A percentile compares a stretch with the other conserved stretches of the same genome.
Conservation (phyloP, 805 yeast genomes). For the Komagataella pastoris region DNA sequence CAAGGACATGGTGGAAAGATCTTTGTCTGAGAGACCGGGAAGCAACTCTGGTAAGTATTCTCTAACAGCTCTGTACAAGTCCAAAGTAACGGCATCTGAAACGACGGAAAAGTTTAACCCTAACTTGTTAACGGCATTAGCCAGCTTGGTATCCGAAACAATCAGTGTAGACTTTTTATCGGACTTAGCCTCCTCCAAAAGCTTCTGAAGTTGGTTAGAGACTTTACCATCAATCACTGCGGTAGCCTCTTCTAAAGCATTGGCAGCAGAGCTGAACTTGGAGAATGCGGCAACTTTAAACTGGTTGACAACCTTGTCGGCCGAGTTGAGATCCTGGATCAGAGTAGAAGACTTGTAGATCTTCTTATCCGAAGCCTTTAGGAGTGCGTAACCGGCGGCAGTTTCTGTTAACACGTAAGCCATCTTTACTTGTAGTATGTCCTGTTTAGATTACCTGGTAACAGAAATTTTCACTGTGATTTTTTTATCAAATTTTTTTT, state of each 20-base stretch:
- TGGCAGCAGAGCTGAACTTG: constrained; percentile 88
- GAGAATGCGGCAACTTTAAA: constrained; percentile 94
- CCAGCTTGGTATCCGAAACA: constrained; percentile 91
- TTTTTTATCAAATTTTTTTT: not conserved
- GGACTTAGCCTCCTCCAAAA: constrained; percentile 63
- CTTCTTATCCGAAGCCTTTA: constrained; percentile 96
- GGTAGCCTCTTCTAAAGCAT: constrained; percentile 91
- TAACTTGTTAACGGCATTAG: constrained; percentile 90
- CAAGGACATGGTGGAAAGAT: constrained; percentile 85
- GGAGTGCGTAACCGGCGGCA: constrained; percentile 96
- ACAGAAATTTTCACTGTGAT: not conserved
- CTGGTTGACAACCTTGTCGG: constrained; percentile 78
- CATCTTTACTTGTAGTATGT: constrained; percentile 24
- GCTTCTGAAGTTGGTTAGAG: constrained; percentile 63
- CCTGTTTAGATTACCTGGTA: not conserved
- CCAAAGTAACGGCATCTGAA: constrained; percentile 90
- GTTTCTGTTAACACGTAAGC: constrained; percentile 93
- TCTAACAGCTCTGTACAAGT: constrained; percentile 89
- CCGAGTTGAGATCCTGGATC: constrained; percentile 63
- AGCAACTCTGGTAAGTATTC: constrained; percentile 87
- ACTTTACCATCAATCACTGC: constrained; percentile 90
- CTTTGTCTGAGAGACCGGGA: constrained; percentile 83
- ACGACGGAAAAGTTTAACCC: constrained; percentile 81
- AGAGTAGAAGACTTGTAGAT: constrained; percentile 74
- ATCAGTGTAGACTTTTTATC: constrained; percentile 80